These are phyloP conservation scores for Teratosphaeria nubilosa DNA, from an alignment of 2,329 filamentous ascomycete species.

Conservation along the genomic window DNA sequence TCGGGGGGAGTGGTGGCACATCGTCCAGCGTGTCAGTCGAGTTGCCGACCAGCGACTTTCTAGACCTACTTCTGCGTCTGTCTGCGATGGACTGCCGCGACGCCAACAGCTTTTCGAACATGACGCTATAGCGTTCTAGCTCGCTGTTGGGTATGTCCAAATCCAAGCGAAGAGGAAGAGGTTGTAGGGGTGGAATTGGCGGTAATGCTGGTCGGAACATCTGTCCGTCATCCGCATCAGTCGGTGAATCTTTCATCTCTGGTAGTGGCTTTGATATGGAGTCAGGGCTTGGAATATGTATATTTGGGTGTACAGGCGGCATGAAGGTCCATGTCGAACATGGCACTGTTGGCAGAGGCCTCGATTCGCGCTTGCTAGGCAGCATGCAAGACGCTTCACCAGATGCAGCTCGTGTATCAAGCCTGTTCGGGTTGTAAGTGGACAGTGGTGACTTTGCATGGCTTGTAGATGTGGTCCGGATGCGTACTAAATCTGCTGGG, in stretches of 20 bases:
- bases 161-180: conserved; percentile 41
- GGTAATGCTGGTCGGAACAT: not conserved
- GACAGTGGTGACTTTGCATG: conserved; percentile 3
- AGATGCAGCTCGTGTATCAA: conserved; percentile 6
- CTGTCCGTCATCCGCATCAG: not conserved
- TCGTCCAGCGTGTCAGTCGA: not conserved
- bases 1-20: not conserved
- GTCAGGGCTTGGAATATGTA: not conserved
- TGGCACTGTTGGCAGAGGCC: not conserved
- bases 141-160: conserved; percentile 71
- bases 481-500: not conserved
- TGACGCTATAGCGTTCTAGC: conserved; percentile 84
- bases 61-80: conserved; percentile 19
- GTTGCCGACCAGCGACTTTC: not conserved
- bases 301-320: not conserved
- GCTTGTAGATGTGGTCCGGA: conserved; percentile 1
- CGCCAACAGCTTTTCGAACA: conserved; percentile 71
- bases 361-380: not conserved
- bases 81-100: conserved; percentile 22
- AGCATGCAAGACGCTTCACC: conserved; percentile 6
- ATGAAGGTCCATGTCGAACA: not conserved
- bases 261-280: not conserved
- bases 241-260: not conserved
- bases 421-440: conserved; percentile 1
- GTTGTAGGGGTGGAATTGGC: too few relatives aligned